These are phyloP conservation scores for Polytrichum formosum DNA, from an alignment of 225 moss, liverwort and hornwort species.

Conservation along the genomic window DNA sequence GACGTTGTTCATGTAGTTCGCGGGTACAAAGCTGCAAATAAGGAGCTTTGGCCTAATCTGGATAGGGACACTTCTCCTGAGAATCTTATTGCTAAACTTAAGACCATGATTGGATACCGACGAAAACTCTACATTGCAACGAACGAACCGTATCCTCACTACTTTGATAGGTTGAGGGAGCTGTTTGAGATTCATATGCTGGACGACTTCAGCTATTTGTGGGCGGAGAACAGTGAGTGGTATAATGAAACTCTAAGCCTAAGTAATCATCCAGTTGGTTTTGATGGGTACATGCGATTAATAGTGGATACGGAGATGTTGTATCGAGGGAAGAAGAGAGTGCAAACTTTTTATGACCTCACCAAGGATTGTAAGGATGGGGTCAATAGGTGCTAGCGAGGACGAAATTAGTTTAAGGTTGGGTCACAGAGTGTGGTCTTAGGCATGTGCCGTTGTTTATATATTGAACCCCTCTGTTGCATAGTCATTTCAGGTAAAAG, in stretches of 20 bases:
- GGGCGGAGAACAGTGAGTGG: constrained; percentile 71
- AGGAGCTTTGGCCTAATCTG: constrained; percentile 70
- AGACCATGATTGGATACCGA: constrained; percentile 39
- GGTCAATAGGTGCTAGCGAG: constrained; percentile 32
- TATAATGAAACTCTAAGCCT: constrained; percentile 57
- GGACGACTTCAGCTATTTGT: constrained; percentile 69
- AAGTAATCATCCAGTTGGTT: constrained; percentile 42
- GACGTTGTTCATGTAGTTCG: constrained; percentile 82
- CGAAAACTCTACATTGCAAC: constrained; percentile 84
- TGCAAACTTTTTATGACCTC: constrained; percentile 88
- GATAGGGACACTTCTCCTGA: constrained; percentile 72
- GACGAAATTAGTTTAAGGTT: neutral
- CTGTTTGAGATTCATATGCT: constrained; percentile 65
- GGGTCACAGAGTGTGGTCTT: constrained; percentile 3
- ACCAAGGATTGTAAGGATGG: constrained; percentile 85
- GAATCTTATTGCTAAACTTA: constrained; percentile 59
- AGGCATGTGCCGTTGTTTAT: constrained; percentile 7
- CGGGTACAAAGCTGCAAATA: constrained; percentile 68
- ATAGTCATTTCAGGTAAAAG: neutral
- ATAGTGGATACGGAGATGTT: constrained; percentile 86
- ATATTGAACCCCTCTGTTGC: constrained; percentile 4
- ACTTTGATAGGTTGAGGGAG: constrained; percentile 76
- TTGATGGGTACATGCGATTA: constrained; percentile 85
- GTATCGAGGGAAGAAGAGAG: constrained; percentile 63
- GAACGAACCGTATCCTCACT: constrained; percentile 59